Conservation (phyloP, 495 filamentous ascomycete genomes). For the Penicillium waksmanii region DNA sequence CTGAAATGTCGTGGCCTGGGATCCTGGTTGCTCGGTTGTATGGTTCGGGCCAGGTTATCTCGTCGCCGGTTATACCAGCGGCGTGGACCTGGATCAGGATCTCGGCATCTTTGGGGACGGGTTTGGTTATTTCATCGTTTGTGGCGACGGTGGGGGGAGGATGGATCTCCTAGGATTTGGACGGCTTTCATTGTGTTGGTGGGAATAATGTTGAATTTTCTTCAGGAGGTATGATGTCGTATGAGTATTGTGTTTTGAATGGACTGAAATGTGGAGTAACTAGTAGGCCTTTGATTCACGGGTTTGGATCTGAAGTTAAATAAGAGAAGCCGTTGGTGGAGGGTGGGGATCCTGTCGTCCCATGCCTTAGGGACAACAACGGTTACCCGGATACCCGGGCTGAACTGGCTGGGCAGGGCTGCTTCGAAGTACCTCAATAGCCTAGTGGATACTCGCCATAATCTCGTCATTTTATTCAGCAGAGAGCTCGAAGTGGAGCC, state of each 20-base stretch:
- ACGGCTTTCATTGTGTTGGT: constrained; percentile 14
- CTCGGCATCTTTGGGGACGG: constrained; percentile 2
- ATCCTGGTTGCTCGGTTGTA: constrained; percentile 9
- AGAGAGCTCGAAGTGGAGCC: no score
- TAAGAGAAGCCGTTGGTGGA: not conserved
- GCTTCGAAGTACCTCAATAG: no score
- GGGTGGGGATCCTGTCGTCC: not conserved
- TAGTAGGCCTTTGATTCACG: not conserved
- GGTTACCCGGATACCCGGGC: constrained; percentile 1
- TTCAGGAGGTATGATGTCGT: not conserved
- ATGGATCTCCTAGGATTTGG: constrained; percentile 14
- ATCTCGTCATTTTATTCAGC: no score
- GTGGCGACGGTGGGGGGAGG: constrained; percentile 10
- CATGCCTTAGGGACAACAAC: not conserved
- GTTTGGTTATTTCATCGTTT: constrained; percentile 10
- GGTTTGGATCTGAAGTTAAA: not conserved
- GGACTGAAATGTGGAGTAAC: not conserved
- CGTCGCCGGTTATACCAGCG: constrained; percentile 16
- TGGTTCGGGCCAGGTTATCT: constrained; percentile 12
- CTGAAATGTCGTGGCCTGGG: constrained; percentile 17
- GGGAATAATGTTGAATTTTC: not conserved
- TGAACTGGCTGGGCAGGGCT: no score
- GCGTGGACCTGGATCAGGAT: constrained; percentile 13
- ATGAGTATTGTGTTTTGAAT: not conserved
- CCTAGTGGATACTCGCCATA: no score